These are phyloP conservation scores for Tolypocladium album DNA, from an alignment of 2,329 filamentous ascomycete species.

Conservation along the genomic window DNA sequence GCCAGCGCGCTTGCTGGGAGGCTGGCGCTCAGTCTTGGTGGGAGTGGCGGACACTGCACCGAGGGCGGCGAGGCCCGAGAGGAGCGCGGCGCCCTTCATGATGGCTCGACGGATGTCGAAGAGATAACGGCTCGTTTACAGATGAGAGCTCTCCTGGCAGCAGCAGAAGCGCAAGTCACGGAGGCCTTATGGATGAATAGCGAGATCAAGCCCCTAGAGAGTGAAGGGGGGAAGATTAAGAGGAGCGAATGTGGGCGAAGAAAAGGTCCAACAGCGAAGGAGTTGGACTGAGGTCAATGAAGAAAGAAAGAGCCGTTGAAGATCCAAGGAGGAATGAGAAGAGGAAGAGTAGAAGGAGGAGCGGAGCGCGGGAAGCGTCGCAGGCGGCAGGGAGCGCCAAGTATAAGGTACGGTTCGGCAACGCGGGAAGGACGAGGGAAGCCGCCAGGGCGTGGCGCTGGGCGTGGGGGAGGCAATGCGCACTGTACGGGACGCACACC, in stretches of 20 bases:
- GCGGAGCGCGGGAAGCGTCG: background rate
- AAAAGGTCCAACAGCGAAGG: slow-evolving; percentile 25
- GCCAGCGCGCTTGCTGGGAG: slow-evolving; percentile 37
- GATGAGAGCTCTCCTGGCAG: background rate
- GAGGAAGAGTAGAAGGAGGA: slow-evolving; percentile 6
- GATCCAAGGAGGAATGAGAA: slow-evolving; percentile 5
- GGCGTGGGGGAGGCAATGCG: background rate
- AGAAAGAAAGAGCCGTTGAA: slow-evolving; percentile 10
- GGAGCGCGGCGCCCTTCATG: slow-evolving; percentile 39
- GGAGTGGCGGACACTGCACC: slow-evolving; percentile 35
- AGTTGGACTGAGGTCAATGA: slow-evolving; percentile 17
- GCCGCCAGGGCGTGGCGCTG: background rate
- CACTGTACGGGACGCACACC: background rate
- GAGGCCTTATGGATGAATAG: slow-evolving; percentile 1
- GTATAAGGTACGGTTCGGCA: background rate
- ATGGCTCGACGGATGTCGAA: slow-evolving; percentile 14
- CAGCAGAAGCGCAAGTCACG: background rate
- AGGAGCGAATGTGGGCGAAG: slow-evolving; percentile 5
- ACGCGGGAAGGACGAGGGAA: background rate
- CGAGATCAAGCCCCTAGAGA: slow-evolving; percentile 7
- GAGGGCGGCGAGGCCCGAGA: slow-evolving; percentile 36
- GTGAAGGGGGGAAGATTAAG: slow-evolving; percentile 8
- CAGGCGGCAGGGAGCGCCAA: background rate
- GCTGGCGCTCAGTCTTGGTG: slow-evolving; percentile 35
- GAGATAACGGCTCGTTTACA: background rate